Evolutionary conservation across 2,329 filamentous ascomycete species (phyloP).

Genomic region (Alternaria sp.): DNA sequence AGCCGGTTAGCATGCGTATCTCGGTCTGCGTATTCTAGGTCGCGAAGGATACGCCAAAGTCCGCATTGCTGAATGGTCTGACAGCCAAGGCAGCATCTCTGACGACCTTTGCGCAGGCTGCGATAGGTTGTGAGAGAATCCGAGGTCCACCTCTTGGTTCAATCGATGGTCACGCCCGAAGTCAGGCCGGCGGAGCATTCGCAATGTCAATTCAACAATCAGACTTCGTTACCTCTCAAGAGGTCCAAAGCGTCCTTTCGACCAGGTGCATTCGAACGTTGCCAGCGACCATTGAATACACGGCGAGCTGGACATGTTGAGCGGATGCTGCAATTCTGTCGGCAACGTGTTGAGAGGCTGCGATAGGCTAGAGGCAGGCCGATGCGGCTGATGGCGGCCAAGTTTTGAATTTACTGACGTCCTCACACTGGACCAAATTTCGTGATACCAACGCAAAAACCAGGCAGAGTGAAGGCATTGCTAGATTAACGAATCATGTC

Average conservation of each 20-base stretch:
- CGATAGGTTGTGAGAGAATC: no score
- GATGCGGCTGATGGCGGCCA: background rate
- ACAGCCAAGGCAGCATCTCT: no score
- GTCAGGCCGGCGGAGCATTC: conserved; percentile 24
- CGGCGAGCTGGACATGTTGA: background rate
- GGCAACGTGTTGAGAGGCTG: background rate
- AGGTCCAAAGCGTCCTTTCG: background rate
- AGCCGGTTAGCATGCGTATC: no score
- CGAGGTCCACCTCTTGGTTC: no score
- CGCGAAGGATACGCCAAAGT: no score
- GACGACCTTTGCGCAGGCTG: no score
- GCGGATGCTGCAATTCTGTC: background rate
- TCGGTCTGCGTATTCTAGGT: no score
- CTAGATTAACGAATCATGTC: background rate
- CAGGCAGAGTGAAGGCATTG: background rate
- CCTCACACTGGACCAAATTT: background rate
- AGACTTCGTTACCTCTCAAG: background rate
- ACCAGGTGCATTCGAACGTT: background rate
- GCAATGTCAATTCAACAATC: background rate
- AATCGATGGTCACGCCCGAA: no score
- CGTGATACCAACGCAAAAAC: background rate
- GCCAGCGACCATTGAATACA: background rate
- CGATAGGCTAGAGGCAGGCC: background rate
- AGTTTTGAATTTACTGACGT: background rate
- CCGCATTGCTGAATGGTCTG: no score